These are phyloP conservation scores for Candida krabiensis DNA, from an alignment of 805 yeast species.

Conservation along the genomic window DNA sequence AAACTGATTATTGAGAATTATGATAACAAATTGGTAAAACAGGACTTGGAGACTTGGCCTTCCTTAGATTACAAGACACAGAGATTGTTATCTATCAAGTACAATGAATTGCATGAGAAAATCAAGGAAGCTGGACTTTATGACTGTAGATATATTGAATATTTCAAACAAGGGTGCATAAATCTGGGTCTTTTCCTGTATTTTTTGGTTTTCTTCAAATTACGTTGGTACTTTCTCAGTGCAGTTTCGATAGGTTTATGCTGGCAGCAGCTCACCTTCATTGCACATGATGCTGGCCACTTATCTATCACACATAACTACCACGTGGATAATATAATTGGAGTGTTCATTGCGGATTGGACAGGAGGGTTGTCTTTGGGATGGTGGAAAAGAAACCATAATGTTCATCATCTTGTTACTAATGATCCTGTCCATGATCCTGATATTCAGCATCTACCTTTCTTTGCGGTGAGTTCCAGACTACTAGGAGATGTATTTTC, in stretches of 20 bases:
- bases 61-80: slow-evolving; percentile 70
- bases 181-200: slow-evolving; percentile 53
- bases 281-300: slow-evolving; percentile 92
- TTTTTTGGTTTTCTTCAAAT: slow-evolving; percentile 49
- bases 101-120: slow-evolving; percentile 56
- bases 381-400: slow-evolving; percentile 95
- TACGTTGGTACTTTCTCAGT: slow-evolving; percentile 47
- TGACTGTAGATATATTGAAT: slow-evolving; percentile 71
- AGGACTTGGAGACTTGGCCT: slow-evolving; percentile 62
- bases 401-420: slow-evolving; percentile 89
- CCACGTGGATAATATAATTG: slow-evolving; percentile 71
- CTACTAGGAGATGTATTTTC: slow-evolving; percentile 71
- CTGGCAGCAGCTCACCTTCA: slow-evolving; percentile 89
- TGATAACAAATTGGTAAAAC: slow-evolving; percentile 54
- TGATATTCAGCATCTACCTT: slow-evolving; percentile 90
- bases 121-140: slow-evolving; percentile 62
- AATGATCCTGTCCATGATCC: slow-evolving; percentile 95
- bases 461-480: slow-evolving; percentile 79
- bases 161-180: slow-evolving; percentile 66
- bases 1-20: slow-evolving; percentile 50
- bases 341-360: slow-evolving; percentile 72
- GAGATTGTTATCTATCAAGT: slow-evolving; percentile 50
- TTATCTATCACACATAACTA: slow-evolving; percentile 79
- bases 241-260: slow-evolving; percentile 70
- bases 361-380: slow-evolving; percentile 88